phyloP scores from a whole-genome alignment of 306 rosid genomes.

The Citrullus mucosospermus region DNA sequence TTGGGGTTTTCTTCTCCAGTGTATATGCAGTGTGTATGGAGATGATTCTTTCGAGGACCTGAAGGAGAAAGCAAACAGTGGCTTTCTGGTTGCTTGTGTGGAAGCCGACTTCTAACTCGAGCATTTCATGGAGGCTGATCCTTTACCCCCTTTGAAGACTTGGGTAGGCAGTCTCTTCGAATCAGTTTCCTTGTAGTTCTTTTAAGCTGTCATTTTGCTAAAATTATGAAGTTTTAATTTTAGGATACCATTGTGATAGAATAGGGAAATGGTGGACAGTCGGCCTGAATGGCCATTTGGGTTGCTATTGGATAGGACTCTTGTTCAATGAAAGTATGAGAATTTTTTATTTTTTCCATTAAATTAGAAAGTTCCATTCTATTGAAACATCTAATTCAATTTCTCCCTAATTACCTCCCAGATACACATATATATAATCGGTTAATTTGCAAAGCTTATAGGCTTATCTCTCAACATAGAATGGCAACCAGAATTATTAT shows the following conservation, averaged over 20 bases:
- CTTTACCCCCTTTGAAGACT: not conserved
- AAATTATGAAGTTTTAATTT: not conserved
- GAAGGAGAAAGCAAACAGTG: not conserved
- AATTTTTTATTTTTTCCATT: not conserved
- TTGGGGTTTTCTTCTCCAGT: constrained; percentile 1
- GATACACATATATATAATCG: no score
- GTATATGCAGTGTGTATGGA: constrained; percentile 4
- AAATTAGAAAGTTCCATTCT: not conserved
- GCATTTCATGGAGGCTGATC: not conserved
- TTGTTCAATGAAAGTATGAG: not conserved
- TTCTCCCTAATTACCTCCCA: not conserved
- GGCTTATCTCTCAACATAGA: no score
- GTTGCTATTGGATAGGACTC: not conserved
- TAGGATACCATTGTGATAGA: constrained; percentile 5
- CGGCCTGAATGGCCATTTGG: not conserved
- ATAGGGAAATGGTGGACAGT: not conserved
- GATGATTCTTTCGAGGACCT: constrained; percentile 5
- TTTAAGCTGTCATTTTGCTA: constrained; percentile 1
- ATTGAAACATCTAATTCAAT: not conserved
- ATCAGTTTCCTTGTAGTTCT: not conserved
- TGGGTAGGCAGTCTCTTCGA: not conserved
- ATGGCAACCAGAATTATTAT: no score
- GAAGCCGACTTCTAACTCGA: constrained; percentile 1
- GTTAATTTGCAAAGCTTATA: no score
- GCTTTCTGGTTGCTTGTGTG: constrained; percentile 5